Evolutionary conservation across 2,329 filamentous ascomycete species (phyloP).

Genomic region (Fusarium sp.): DNA sequence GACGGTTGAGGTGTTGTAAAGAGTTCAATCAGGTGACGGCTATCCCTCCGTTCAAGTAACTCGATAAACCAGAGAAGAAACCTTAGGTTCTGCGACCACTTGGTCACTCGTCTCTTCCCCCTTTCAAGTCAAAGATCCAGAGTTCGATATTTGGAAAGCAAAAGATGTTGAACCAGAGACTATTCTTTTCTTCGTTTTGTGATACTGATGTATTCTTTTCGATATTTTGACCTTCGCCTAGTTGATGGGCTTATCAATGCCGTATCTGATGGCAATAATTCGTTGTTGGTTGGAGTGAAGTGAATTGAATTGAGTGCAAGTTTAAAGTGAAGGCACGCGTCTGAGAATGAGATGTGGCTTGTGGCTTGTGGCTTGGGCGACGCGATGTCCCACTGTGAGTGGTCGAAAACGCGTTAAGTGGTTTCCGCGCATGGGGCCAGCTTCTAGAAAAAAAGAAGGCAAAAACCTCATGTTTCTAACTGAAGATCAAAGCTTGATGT

Average conservation of each 20-base stretch:
- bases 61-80: not conserved
- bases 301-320: constrained; percentile 29
- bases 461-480: not conserved
- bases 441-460: not conserved
- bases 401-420: constrained; percentile 51
- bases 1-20: not conserved
- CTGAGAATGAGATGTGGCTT: constrained; percentile 35
- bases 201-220: not conserved
- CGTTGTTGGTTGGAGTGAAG: constrained; percentile 12
- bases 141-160: not conserved
- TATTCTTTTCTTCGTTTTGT: not conserved
- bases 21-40: not conserved
- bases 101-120: constrained; percentile 28
- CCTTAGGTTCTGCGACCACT: constrained; percentile 34
- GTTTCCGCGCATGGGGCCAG: constrained; percentile 22
- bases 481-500: not conserved
- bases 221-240: not conserved
- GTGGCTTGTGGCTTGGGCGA: constrained; percentile 18
- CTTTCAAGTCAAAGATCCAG: constrained; percentile 11
- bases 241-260: not conserved
- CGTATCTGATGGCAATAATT: constrained; percentile 15
- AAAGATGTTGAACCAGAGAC: not conserved
- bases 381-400: constrained; percentile 49
- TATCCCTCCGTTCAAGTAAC: not conserved
- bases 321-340: constrained; percentile 44